Conservation (phyloP, 2,329 filamentous ascomycete species). For the Phyllosticta paracitricarpa region DNA sequence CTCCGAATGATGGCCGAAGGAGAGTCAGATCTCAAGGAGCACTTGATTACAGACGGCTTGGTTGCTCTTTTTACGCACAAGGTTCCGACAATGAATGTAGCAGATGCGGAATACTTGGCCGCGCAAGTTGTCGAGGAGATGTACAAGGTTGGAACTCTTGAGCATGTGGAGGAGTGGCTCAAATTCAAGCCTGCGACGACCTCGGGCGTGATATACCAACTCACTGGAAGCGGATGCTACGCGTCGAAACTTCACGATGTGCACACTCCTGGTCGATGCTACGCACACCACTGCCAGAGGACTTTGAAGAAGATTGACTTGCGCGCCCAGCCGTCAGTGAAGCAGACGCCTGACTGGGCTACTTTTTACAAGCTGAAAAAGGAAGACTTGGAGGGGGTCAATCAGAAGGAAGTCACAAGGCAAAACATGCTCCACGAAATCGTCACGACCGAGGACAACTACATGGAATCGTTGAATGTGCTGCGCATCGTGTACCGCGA, state of each 20-base stretch:
- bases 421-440: conserved; percentile 96
- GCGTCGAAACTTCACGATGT: conserved; percentile 69
- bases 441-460: conserved; percentile 83
- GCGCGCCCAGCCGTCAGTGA: conserved; percentile 56
- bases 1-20: conserved; percentile 82
- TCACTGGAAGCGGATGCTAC: conserved; percentile 88
- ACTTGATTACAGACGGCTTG: conserved; percentile 77
- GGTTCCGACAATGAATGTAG: conserved; percentile 96
- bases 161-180: conserved; percentile 94
- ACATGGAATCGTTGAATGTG: conserved; percentile 81
- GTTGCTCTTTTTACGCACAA: conserved; percentile 86
- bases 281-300: conserved; percentile 85
- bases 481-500: conserved; percentile 79
- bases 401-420: conserved; percentile 80
- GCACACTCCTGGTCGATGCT: conserved; percentile 64
- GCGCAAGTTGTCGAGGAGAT: conserved; percentile 69
- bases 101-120: conserved; percentile 83
- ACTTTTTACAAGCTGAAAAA: conserved; percentile 78
- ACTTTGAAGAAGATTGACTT: conserved; percentile 92
- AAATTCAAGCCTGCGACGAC: conserved; percentile 75
- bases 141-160: conserved; percentile 65
- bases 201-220: conserved; percentile 84
- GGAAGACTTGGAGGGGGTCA: conserved; percentile 59
- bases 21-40: conserved; percentile 75
- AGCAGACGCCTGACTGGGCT: conserved; percentile 65